phyloP scores from a whole-genome alignment of 1,284 basidiomycete genomes.

The Leccinum cinnamomeum region DNA sequence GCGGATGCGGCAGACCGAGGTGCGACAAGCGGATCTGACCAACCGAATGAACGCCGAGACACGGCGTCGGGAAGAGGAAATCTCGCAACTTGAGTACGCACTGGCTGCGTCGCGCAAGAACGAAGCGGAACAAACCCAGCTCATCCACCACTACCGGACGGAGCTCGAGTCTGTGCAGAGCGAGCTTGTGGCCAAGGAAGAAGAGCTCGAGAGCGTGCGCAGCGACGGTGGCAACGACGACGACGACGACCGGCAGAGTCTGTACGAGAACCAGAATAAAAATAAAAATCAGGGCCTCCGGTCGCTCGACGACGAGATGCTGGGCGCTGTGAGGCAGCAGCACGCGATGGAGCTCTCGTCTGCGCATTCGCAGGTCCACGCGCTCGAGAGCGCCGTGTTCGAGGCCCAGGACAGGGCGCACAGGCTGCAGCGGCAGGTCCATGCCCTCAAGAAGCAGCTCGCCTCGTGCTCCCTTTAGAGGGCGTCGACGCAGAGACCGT shows the following conservation, averaged over 20 bases:
- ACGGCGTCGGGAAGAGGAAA: constrained; percentile 50
- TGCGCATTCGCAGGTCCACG: constrained; percentile 73
- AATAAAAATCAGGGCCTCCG: constrained; percentile 33
- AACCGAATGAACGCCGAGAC: constrained; percentile 34
- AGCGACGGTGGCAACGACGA: constrained; percentile 27
- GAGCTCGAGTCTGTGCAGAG: constrained; percentile 66
- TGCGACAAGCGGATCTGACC: constrained; percentile 42
- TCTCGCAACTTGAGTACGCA: constrained; percentile 39
- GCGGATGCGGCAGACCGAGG: constrained; percentile 52
- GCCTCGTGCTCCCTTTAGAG: constrained; percentile 43
- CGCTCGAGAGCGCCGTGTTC: constrained; percentile 71
- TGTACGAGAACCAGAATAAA: neutral
- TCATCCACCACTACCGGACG: constrained; percentile 59
- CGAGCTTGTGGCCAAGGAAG: constrained; percentile 58
- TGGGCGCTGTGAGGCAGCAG: constrained; percentile 65
- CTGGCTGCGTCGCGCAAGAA: constrained; percentile 30
- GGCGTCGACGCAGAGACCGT: constrained; percentile 37
- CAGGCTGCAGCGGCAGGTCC: constrained; percentile 67
- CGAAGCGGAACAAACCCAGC: constrained; percentile 59
- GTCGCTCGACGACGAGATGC: constrained; percentile 66
- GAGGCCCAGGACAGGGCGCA: constrained; percentile 71
- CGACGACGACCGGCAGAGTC: neutral
- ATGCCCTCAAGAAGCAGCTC: constrained; percentile 62
- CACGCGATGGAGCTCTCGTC: constrained; percentile 78
- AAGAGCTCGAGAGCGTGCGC: constrained; percentile 55